Evolutionary conservation across 2,329 filamentous ascomycete species (phyloP), one percentile per base, ranked within the genome.

Genomic region (Talaromyces piceae): DNA sequence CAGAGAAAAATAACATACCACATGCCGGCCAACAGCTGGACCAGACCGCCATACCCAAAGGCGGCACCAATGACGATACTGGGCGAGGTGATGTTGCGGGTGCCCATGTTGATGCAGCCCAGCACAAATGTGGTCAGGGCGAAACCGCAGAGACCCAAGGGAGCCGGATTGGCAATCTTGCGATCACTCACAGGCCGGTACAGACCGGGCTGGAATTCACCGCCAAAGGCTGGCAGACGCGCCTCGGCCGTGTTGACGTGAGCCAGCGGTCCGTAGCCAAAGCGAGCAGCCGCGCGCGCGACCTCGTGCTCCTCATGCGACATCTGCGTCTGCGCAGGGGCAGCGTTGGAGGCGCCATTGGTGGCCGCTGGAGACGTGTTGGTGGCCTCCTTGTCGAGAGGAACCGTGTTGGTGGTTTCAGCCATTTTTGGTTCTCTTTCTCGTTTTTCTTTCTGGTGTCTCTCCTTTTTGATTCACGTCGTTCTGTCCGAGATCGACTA

Each of bases 1-100:
- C 4, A 20, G 45, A 16, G 25, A 31, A 9, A 12, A 39, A 43
- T 16, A 8, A 73, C 73, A 57, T 78, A 89, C 88, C 88, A 93
- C 88, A 91, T 93, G 73, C 88, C 88, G 58, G 87, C 85, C 20
- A 88, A 74, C 47, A 91, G 76, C 73, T 93, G 88, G 39, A 91
- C 81, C 13, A 90, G 74, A 61, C 87, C 87, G 61, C 87, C 87
- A 65, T 91, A 91, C 22, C 79, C 87, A 59, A 85, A 84, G 5
- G 86, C 86, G 13, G 85, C 71, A 11, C 81, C 79, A 8, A 90
- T 76, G 41, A 85, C 82, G 50, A 91, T 78, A 64, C 82, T 86
- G 44, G 86, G 83, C 2, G 65, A 67, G 1, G 69, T 68, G 50
- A 90, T 73, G 52, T 75, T 77, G 11, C 82, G 78, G 2, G 83